Base-by-base conservation (phyloP, 345 rosid species). In the Aurinia saxatilis region DNA sequence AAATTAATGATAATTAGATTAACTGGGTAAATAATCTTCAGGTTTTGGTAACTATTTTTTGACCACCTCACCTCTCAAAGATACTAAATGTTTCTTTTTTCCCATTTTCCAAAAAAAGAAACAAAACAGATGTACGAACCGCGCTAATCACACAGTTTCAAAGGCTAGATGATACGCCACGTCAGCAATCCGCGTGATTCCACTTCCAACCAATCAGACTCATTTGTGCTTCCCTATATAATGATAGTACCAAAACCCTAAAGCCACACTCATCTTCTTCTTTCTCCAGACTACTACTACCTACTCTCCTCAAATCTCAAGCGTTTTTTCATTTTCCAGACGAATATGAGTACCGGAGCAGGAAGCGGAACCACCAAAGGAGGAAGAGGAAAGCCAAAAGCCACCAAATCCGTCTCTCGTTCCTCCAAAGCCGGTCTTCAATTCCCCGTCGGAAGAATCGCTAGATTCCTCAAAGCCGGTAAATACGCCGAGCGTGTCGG, bases 401-500 rank as follows among this genome's bases (percentile, higher is more conserved):
- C 84, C 0, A 39, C 86, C 3, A 87, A 84, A n/a, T 72, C 95
- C 16, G 82, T 84, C 5, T 79, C 90, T 10, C 73, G 86, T 13
- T 86, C 95, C 0, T 70, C 70, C 0, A 86, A 84, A 36, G 95
- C 95, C 5, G 93, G 95, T 12, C 77, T 86, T 39, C 90, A 86
- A 55, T 86, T 86, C 33, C 90, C 93, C 10, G 90, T 86, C 0
- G 95, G 95, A 16, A 82, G 95, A 40, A 71, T 86, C 71, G 90
- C 95, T 1, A 78, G 95, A 42, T 86, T 82, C 68, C 82, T 84
- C 10, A 86, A 86, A 44, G 71, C 77, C 13, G 79, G 88, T 10
- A 45, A 87, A 39, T 86, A 86, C 53, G 90, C 95, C 1, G 84
- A 86, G 54, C 85, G 87, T 36, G 92, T 86, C 7, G 92, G 92